These are phyloP conservation scores for Otatea glauca DNA, from an alignment of 176 grass and related monocot genomes.

Conservation along the genomic window DNA sequence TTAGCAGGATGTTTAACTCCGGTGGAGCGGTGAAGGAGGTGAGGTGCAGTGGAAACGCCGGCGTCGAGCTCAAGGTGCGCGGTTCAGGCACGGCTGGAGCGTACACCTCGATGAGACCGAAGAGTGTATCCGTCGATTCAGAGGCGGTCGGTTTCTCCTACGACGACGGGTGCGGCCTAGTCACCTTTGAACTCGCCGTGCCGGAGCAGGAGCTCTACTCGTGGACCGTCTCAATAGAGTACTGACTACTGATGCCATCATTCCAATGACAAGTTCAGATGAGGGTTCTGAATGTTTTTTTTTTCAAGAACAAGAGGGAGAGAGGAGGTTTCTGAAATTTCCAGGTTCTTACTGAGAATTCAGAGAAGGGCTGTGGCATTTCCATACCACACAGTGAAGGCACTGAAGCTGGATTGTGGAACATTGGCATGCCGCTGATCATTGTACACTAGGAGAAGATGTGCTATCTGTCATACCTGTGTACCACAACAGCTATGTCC, in stretches of 20 bases:
- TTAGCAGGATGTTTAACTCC: slow-evolving; percentile 76
- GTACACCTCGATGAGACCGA: slow-evolving; percentile 63
- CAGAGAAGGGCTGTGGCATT: neutral
- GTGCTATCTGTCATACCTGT: no score
- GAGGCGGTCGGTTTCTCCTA: slow-evolving; percentile 50
- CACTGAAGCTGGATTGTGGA: neutral
- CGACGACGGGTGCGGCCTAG: slow-evolving; percentile 42
- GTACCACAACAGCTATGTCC: no score
- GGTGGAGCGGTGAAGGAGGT: slow-evolving; percentile 64
- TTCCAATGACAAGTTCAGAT: neutral
- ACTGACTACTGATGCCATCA: slow-evolving; percentile 19
- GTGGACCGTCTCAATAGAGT: slow-evolving; percentile 50
- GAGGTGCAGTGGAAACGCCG: neutral
- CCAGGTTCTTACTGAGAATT: neutral
- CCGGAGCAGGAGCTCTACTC: slow-evolving; percentile 53
- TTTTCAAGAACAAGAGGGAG: neutral
- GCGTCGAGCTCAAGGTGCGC: slow-evolving; percentile 44
- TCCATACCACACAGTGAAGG: neutral
- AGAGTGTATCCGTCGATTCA: slow-evolving; percentile 44
- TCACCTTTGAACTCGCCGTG: slow-evolving; percentile 53
- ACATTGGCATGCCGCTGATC: neutral
- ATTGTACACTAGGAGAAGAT: neutral
- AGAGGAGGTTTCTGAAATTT: neutral
- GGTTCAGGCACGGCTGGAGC: slow-evolving; percentile 53
- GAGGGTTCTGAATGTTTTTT: neutral